Evolutionary conservation across 176 grass and related monocot species (phyloP).

Genomic region (Elaeis guineensis): DNA sequence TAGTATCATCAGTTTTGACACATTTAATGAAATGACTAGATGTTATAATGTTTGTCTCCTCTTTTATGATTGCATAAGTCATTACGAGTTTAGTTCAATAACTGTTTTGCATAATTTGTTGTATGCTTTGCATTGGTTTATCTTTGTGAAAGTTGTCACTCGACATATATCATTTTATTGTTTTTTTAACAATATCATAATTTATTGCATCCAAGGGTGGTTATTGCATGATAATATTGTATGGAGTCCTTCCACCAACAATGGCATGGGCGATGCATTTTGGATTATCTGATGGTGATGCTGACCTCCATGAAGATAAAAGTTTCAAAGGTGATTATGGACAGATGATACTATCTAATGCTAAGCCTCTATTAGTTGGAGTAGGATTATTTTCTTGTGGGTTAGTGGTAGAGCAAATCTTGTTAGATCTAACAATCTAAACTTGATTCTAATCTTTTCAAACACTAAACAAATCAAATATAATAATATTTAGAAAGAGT

Average conservation of each 20-base stretch:
- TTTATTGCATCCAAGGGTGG: slow-evolving; percentile 38
- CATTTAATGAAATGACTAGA: too few species aligned
- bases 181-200: too few species aligned
- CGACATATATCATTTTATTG: too few species aligned
- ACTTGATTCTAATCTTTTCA: neutral
- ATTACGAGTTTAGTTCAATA: too few species aligned
- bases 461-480: too few species aligned
- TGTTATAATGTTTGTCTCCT: too few species aligned
- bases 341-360: slow-evolving; percentile 15
- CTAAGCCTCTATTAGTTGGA: slow-evolving; percentile 55
- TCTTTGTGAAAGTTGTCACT: too few species aligned
- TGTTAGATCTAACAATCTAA: slow-evolving; percentile 27
- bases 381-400: slow-evolving; percentile 48
- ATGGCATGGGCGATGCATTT: slow-evolving; percentile 65
- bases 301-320: slow-evolving; percentile 7
- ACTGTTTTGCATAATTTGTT: too few species aligned
- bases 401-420: slow-evolving; percentile 48
- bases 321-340: neutral
- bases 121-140: too few species aligned
- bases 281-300: slow-evolving; percentile 8
- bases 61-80: too few species aligned
- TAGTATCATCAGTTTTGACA: too few species aligned
- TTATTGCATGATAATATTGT: slow-evolving; percentile 89
- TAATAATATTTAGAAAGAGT: too few species aligned
- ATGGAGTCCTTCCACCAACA: slow-evolving; percentile 63